Percentiles rank a stretch among this genome's conserved stretches.
Evolutionary conservation across 352 stramenopile genomes (phyloP).

Genomic region (Phytopythium mirpurense): DNA sequence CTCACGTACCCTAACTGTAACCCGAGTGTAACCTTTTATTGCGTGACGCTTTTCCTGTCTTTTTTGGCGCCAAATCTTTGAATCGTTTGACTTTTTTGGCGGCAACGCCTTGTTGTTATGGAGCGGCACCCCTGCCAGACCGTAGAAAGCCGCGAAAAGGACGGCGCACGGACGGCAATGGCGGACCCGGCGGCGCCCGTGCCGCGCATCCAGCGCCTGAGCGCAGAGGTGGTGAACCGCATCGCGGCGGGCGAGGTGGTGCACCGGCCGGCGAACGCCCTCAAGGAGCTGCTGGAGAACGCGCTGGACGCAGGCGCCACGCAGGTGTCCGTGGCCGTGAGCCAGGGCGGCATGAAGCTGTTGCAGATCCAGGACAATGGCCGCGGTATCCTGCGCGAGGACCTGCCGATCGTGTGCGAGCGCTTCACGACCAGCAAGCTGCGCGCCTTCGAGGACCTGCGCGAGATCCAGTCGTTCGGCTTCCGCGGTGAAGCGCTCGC

Average conservation of each 20-base stretch:
- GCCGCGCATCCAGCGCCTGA: constrained; percentile 82
- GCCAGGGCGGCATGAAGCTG: constrained; percentile 89
- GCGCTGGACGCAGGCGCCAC: constrained; percentile 93
- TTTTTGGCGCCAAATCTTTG: neutral
- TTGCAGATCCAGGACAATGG: constrained; percentile 96
- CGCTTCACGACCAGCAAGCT: constrained; percentile 98
- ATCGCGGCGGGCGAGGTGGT: constrained; percentile 95
- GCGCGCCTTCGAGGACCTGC: constrained; percentile 92
- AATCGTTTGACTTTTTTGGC: neutral
- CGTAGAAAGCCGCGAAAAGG: neutral
- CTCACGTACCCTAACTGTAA: too few species aligned
- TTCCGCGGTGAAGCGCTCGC: constrained; percentile 99
- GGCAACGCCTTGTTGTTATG: too few species aligned
- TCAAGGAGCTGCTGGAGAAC: constrained; percentile 99
- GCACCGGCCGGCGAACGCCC: constrained; percentile 90
- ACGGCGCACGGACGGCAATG: neutral
- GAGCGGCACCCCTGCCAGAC: too few species aligned
- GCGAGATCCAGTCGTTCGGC: constrained; percentile 94
- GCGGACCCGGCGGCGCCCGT: neutral
- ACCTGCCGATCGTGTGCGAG: constrained; percentile 95
- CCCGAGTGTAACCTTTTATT: too few species aligned
- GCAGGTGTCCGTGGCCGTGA: constrained; percentile 70
- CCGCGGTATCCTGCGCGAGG: constrained; percentile 86
- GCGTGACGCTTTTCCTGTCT: neutral
- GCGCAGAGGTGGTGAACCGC: constrained; percentile 91